A percentile compares a stretch with the other conserved stretches of the same genome.
These are phyloP conservation scores for Mrakia blollopis DNA, from an alignment of 768 basidiomycete genomes.

Conservation along the genomic window DNA sequence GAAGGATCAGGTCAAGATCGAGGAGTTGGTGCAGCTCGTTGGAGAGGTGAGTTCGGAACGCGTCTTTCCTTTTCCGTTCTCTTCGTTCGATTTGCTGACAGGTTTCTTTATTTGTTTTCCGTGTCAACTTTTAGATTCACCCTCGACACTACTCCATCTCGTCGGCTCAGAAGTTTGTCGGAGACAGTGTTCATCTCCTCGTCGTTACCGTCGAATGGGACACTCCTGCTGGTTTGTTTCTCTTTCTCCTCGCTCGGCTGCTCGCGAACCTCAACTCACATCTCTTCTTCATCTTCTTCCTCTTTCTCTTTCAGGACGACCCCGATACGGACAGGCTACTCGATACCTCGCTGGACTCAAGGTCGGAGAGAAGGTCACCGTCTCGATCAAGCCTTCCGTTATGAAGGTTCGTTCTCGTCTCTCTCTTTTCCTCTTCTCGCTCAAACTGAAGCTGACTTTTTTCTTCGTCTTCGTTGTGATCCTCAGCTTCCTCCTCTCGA, in stretches of 20 bases:
- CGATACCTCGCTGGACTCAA: slow-evolving; percentile 81
- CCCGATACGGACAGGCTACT: slow-evolving; percentile 89
- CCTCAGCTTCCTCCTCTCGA: slow-evolving; percentile 76
- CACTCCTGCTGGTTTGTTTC: slow-evolving; percentile 13
- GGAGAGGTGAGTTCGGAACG: slow-evolving; percentile 53
- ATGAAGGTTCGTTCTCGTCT: slow-evolving; percentile 69
- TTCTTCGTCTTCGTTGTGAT: not conserved
- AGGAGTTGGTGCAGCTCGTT: slow-evolving; percentile 77
- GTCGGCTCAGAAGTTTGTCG: slow-evolving; percentile 88
- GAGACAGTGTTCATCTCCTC: slow-evolving; percentile 86
- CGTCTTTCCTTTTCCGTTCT: no score
- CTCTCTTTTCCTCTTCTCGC: not conserved
- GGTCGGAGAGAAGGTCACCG: slow-evolving; percentile 87
- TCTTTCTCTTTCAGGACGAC: slow-evolving; percentile 50
- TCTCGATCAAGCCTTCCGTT: slow-evolving; percentile 96
- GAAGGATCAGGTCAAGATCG: slow-evolving; percentile 60
- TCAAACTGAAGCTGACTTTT: not conserved
- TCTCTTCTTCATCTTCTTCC: not conserved
- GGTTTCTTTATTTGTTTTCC: not conserved
- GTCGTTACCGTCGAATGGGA: slow-evolving; percentile 95
- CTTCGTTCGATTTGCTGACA: not conserved
- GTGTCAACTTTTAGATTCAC: slow-evolving; percentile 55
- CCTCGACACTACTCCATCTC: slow-evolving; percentile 98
- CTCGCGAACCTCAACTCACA: not conserved
- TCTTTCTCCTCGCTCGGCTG: not conserved